Percentiles rank a stretch among this genome's conserved stretches.
These are phyloP conservation scores for Xylaria flabelliformis DNA, from an alignment of 495 filamentous ascomycete species.

Conservation along the genomic window DNA sequence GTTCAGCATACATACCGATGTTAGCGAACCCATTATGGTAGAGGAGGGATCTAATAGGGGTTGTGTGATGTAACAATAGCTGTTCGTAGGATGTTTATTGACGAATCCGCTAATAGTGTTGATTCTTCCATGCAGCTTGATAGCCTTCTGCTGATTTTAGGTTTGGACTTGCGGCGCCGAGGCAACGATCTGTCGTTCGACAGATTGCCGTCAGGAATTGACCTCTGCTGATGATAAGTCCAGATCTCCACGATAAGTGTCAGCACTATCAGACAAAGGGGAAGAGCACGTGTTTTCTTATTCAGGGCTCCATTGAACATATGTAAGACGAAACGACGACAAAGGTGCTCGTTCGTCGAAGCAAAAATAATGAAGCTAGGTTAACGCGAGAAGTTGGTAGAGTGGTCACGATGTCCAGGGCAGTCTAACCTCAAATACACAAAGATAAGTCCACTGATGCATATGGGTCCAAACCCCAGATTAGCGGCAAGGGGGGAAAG, in stretches of 20 bases:
- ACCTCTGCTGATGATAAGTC: neutral
- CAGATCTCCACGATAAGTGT: neutral
- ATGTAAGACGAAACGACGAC: neutral
- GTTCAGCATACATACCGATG: neutral
- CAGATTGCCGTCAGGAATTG: neutral
- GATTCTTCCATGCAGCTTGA: neutral
- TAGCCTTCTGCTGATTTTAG: neutral
- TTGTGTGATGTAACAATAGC: constrained; percentile 7
- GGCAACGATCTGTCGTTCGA: neutral
- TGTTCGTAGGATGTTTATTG: neutral
- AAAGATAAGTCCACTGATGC: neutral
- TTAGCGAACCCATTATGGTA: constrained; percentile 40
- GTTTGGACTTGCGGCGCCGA: neutral
- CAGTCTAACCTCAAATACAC: constrained; percentile 3
- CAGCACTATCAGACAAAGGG: neutral
- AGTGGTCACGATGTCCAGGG: constrained; percentile 11
- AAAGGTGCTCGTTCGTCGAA: neutral
- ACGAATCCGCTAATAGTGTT: neutral
- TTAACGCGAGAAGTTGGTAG: neutral
- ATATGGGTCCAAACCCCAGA: constrained; percentile 6
- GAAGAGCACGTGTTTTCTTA: neutral
- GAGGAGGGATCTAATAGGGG: neutral
- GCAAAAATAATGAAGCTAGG: neutral
- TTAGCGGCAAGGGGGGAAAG: neutral
- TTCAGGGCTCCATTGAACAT: constrained; percentile 4